phyloP scores from a whole-genome alignment of 148 eudicot genomes.

The Rhododendron mucronatum region DNA sequence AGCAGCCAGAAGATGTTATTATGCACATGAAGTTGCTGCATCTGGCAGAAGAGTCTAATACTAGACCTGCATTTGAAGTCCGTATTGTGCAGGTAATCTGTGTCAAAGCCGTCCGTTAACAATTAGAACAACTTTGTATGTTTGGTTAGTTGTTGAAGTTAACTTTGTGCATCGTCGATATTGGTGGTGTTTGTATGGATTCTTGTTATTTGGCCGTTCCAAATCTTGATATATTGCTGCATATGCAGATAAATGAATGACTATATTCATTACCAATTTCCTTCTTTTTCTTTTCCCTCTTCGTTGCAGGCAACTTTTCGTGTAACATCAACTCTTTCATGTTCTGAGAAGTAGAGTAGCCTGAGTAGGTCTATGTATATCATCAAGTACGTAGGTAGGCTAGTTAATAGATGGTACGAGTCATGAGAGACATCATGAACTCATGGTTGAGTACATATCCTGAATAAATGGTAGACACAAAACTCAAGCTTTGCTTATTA shows the following conservation, averaged over 20 bases:
- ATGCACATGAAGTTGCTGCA: slow-evolving; percentile 63
- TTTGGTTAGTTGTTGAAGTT: neutral
- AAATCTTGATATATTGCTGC: neutral
- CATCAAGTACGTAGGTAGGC: neutral
- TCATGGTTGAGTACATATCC: neutral
- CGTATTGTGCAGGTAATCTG: slow-evolving; percentile 49
- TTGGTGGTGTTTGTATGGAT: neutral
- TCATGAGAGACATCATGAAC: neutral
- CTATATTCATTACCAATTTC: neutral
- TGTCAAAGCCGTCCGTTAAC: neutral
- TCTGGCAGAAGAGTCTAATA: slow-evolving; percentile 49
- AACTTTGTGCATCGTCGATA: neutral
- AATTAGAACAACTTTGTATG: neutral
- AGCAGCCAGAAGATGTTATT: slow-evolving; percentile 72
- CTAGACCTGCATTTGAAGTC: slow-evolving; percentile 48
- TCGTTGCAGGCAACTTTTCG: no score
- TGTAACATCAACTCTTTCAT: neutral
- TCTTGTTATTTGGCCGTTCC: neutral
- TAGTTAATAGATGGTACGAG: neutral
- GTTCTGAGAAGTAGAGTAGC: neutral
- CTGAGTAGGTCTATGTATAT: neutral
- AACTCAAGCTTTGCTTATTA: neutral
- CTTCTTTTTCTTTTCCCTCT: neutral
- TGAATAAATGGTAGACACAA: neutral
- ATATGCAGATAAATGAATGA: neutral